Evolutionary conservation across 176 grass and related monocot species (phyloP).

Genomic region (Triticum turgidum): DNA sequence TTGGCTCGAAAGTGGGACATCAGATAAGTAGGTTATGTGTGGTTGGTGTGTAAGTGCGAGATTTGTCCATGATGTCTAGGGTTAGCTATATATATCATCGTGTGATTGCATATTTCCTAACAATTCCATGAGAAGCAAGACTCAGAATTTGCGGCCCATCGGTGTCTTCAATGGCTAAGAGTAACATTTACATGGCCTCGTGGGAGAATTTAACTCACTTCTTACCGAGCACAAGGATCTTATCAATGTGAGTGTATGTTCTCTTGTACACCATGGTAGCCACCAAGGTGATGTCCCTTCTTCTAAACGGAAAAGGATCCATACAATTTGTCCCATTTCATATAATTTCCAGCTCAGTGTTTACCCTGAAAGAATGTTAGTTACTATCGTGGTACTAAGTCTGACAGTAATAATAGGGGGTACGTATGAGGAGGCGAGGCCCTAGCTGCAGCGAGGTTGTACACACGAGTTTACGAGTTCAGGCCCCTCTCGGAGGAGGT

Average conservation of each 20-base stretch:
- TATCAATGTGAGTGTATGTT: neutral
- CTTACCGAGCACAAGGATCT: neutral
- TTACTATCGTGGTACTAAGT: too few relatives aligned
- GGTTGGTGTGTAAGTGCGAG: neutral
- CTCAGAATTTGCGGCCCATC: too few relatives aligned
- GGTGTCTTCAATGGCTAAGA: neutral
- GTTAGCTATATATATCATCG: neutral
- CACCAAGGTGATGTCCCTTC: too few relatives aligned
- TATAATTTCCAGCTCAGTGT: neutral
- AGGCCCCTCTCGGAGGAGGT: too few relatives aligned
- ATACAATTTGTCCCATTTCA: neutral
- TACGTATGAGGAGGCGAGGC: too few relatives aligned
- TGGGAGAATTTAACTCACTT: neutral
- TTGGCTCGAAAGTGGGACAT: neutral
- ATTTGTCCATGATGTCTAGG: neutral
- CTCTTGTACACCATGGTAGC: neutral
- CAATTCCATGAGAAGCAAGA: neutral
- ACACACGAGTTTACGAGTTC: too few relatives aligned
- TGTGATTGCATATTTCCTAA: neutral
- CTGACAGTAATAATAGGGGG: too few relatives aligned
- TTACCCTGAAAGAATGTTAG: neutral
- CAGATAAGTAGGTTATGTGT: neutral
- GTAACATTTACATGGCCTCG: neutral
- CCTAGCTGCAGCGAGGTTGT: too few relatives aligned
- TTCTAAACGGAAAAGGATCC: neutral